Evolutionary conservation across 192 early-diverging fungal species (phyloP), one percentile per base, ranked within the genome.

Genomic region (Coemansia sp.): DNA sequence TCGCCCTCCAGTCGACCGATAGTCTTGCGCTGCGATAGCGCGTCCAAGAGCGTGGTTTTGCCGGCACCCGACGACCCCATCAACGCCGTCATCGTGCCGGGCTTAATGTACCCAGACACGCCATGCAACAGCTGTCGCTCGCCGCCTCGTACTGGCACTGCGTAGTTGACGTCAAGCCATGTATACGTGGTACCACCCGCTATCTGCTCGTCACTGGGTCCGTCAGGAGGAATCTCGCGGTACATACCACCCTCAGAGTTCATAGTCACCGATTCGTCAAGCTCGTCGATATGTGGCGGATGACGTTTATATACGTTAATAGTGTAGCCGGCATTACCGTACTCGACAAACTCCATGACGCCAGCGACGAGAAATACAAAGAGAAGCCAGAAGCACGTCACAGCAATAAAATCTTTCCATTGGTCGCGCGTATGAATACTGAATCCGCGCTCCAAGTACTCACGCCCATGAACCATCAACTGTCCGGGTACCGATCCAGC

Each of bases 41-140:
- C 70, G 68, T 89, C 79, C 47, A 95, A 81, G 11, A 95, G 76
- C 68, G 92, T 90, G 62, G 87, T 85, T 49, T 88, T 65, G 33
- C 87, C 87, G 36, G 74, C 85, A 67, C 16, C 85, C 87, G 64
- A 71, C 18, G 73, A 82, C n/a, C 63, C 62, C 94, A 97, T 95
- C 41, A 95, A 73, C 11, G 90, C 90, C 15, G 92, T 92, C 85
- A 95, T 85, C 38, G 88, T 84, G 58, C 93, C 93, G 4, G 91
- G 90, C 61, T 83, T 84, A 43, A 91, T 89, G 46, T 87, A 90
- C 34, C 93, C 91, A 38, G 72, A 74, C 15, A 93, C 87, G 46
- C 83, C 73, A 65, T 88, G 79, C 62, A 95, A 81, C 4, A 95
- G 79, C 68, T 92, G 90, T 58, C 87, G 85, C 55, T 89, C 71